Conservation (phyloP, 805 yeast genomes). For the Teunomyces aglyptinius region DNA sequence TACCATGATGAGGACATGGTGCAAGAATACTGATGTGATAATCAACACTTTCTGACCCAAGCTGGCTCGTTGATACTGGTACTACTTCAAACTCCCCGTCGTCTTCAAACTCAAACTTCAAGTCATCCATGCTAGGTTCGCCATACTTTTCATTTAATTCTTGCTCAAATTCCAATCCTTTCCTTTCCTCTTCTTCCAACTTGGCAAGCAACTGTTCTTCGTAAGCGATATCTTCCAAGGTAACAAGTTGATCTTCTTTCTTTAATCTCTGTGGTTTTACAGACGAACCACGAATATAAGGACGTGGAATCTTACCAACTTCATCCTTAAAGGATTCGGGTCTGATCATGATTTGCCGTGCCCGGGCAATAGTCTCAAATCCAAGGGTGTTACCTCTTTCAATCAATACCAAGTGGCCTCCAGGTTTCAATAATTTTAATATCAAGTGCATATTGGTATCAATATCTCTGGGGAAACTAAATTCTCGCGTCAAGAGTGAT, state of each 20-base stretch:
- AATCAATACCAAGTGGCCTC: constrained; percentile 73
- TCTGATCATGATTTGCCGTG: constrained; percentile 85
- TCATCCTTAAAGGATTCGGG: constrained; percentile 66
- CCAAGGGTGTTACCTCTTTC: constrained; percentile 92
- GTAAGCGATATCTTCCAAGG: constrained; percentile 33
- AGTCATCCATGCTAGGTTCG: constrained; percentile 39
- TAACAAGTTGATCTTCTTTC: constrained; percentile 34
- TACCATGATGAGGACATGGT: constrained; percentile 87
- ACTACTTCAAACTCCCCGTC: constrained; percentile 28
- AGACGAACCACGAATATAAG: constrained; percentile 55
- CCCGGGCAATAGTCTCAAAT: constrained; percentile 83
- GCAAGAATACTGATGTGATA: constrained; percentile 70
- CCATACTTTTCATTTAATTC: constrained; percentile 43
- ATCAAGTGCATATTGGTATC: constrained; percentile 64
- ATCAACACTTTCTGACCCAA: constrained; percentile 28
- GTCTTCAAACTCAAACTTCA: constrained; percentile 48
- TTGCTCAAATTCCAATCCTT: constrained; percentile 19
- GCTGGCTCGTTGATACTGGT: constrained; percentile 13
- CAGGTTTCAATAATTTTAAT: constrained; percentile 63
- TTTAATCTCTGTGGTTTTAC: constrained; percentile 38
- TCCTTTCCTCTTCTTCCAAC: constrained; percentile 22
- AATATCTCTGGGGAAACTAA: constrained; percentile 67
- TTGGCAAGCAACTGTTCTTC: constrained; percentile 31
- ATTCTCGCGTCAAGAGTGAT: constrained; percentile 61
- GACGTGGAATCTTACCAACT: constrained; percentile 65